Evolutionary conservation across 2,329 filamentous ascomycete species (phyloP).

Genomic region (Furcasterigmium furcatum): DNA sequence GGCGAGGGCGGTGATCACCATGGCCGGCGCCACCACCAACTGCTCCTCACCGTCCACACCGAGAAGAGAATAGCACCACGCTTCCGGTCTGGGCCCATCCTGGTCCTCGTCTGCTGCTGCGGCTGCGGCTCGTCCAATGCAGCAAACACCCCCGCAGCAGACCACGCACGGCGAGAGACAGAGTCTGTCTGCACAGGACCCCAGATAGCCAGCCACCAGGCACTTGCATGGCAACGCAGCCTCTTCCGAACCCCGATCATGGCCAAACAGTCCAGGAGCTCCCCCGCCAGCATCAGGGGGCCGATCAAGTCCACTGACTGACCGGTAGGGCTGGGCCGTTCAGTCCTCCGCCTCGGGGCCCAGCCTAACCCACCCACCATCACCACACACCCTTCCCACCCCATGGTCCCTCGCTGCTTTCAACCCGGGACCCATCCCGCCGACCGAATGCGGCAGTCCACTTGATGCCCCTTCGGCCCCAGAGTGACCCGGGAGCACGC

Average conservation of each 20-base stretch:
- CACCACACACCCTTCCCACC: background rate
- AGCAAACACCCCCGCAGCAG: too few relatives aligned
- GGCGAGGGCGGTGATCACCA: background rate
- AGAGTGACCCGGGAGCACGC: too few relatives aligned
- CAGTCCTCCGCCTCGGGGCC: background rate
- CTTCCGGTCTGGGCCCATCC: background rate
- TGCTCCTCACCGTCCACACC: background rate
- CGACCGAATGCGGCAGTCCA: slow-evolving; percentile 13
- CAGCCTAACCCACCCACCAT: too few relatives aligned
- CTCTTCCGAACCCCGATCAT: too few relatives aligned
- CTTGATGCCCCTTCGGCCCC: slow-evolving; percentile 14
- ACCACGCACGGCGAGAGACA: too few relatives aligned
- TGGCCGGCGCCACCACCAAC: background rate
- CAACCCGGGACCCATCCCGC: slow-evolving; percentile 6
- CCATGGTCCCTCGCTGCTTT: slow-evolving; percentile 8
- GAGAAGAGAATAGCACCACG: background rate
- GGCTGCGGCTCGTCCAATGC: too few relatives aligned
- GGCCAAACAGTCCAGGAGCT: too few relatives aligned
- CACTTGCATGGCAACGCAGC: too few relatives aligned
- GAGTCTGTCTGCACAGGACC: too few relatives aligned
- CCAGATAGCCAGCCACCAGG: too few relatives aligned
- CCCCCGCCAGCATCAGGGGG: background rate
- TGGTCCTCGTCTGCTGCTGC: background rate
- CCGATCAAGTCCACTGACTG: background rate
- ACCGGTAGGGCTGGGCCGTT: background rate